Percentiles rank a stretch among this genome's conserved stretches.
These are phyloP conservation scores for Prunus mume DNA, from an alignment of 306 rosid species.

Conservation along the genomic window DNA sequence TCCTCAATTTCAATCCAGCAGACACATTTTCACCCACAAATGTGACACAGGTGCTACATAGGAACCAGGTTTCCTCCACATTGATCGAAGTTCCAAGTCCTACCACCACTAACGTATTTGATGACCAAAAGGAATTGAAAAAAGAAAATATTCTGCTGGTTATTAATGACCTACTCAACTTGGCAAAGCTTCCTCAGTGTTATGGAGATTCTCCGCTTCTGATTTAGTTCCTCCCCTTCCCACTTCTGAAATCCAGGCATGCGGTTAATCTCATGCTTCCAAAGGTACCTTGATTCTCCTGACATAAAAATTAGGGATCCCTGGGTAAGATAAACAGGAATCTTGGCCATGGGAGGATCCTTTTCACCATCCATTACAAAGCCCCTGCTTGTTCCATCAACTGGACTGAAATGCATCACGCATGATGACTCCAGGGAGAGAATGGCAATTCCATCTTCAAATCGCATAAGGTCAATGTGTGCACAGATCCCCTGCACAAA, in stretches of 20 bases:
- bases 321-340: constrained; percentile 61
- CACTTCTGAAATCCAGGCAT: constrained; percentile 68
- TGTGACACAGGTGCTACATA: constrained; percentile 43
- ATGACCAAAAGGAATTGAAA: neutral
- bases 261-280: constrained; percentile 90
- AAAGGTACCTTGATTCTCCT: constrained; percentile 75
- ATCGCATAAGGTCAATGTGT: constrained; percentile 79
- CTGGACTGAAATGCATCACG: constrained; percentile 75
- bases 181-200: constrained; percentile 82
- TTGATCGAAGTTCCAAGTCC: neutral
- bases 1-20: constrained; percentile 80
- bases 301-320: constrained; percentile 78
- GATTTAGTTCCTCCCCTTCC: constrained; percentile 58
- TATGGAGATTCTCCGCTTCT: constrained; percentile 59
- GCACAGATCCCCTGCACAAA: constrained; percentile 67
- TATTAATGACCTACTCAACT: constrained; percentile 23
- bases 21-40: constrained; percentile 62
- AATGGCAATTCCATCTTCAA: constrained; percentile 90
- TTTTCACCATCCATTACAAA: constrained; percentile 1
- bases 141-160: neutral
- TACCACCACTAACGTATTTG: neutral
- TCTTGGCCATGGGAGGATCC: constrained; percentile 5
- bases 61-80: neutral
- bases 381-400: constrained; percentile 18
- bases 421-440: constrained; percentile 77